These are phyloP conservation scores for Zymoseptoria passerinii DNA, from an alignment of 2,329 filamentous ascomycete genomes.

Conservation along the genomic window DNA sequence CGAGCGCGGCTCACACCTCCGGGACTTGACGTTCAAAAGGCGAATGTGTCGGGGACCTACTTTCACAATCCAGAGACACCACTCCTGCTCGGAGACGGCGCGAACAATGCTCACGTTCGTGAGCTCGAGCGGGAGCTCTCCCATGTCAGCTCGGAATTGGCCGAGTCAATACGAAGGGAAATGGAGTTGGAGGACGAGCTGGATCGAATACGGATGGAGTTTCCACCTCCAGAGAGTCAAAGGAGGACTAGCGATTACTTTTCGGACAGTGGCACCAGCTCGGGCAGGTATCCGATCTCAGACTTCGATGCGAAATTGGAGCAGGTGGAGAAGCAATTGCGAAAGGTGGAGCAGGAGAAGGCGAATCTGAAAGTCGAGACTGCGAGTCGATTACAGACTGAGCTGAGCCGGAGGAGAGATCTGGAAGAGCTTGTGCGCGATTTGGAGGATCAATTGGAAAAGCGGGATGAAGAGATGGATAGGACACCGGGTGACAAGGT, in stretches of 20 bases:
- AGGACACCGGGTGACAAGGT: constrained; percentile 49
- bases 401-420: constrained; percentile 63
- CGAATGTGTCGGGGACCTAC: constrained; percentile 39
- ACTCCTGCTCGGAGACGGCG: constrained; percentile 33
- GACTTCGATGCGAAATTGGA: constrained; percentile 49
- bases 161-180: constrained; percentile 84
- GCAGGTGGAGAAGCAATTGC: constrained; percentile 74
- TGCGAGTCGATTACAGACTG: constrained; percentile 78
- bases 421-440: constrained; percentile 79
- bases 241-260: constrained; percentile 94
- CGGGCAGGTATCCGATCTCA: constrained; percentile 64
- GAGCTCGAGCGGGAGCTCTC: constrained; percentile 92
- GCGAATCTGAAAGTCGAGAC: constrained; percentile 78
- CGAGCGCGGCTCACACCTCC: constrained; percentile 34
- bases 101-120: constrained; percentile 55
- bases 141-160: constrained; percentile 86
- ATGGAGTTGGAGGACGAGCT: constrained; percentile 95
- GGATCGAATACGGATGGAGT: constrained; percentile 75
- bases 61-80: constrained; percentile 42
- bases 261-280: constrained; percentile 88
- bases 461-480: constrained; percentile 32
- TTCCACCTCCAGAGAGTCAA: constrained; percentile 45
- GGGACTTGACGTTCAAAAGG: constrained; percentile 44
- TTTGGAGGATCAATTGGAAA: constrained; percentile 68
- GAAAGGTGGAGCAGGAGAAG: constrained; percentile 82